Conservation (phyloP, 352 stramenopile species). For the Phytophthora macrochlamydospora region DNA sequence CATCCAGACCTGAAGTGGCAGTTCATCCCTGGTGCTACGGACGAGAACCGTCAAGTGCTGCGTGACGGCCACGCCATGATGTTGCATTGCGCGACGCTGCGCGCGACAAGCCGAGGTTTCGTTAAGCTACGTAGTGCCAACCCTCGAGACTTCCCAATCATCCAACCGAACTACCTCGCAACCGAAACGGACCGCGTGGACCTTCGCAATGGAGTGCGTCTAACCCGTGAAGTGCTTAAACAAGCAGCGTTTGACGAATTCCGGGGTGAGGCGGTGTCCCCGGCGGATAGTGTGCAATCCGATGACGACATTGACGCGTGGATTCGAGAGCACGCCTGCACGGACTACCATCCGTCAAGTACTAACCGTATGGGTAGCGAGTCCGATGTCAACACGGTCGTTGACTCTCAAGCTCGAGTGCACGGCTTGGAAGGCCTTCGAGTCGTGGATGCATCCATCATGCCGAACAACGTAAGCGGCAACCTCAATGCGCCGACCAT, state of each 20-base stretch:
- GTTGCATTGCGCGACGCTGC: conserved; percentile 82
- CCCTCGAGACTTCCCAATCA: conserved; percentile 68
- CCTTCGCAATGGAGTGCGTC: conserved; percentile 67
- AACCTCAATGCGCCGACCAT: conserved; percentile 93
- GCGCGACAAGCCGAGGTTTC: conserved; percentile 73
- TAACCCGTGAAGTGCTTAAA: conserved; percentile 86
- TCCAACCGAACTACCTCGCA: conserved; percentile 87
- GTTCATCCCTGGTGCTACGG: conserved; percentile 78
- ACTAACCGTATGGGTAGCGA: conserved; percentile 84
- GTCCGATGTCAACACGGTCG: conserved; percentile 70
- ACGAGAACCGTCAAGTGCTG: conserved; percentile 19
- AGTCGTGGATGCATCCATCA: conserved; percentile 93
- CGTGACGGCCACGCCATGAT: conserved; percentile 68
- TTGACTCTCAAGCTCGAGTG: conserved; percentile 85
- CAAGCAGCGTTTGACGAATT: conserved; percentile 83
- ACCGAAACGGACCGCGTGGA: conserved; percentile 62
- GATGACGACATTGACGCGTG: conserved; percentile 80
- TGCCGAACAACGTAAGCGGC: conserved; percentile 93
- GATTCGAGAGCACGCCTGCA: conserved; percentile 76
- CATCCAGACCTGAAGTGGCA: conserved; percentile 87
- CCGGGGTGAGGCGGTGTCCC: conserved; percentile 71
- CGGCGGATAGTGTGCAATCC: conserved; percentile 46
- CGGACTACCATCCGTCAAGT: conserved; percentile 86
- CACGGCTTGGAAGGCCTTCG: conserved; percentile 84
- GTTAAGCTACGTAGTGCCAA: conserved; percentile 74